A percentile compares a stretch with the other conserved stretches of the same genome.
phyloP scores from a whole-genome alignment of 2,329 filamentous ascomycete species.

The Periglandula ipomoeae region DNA sequence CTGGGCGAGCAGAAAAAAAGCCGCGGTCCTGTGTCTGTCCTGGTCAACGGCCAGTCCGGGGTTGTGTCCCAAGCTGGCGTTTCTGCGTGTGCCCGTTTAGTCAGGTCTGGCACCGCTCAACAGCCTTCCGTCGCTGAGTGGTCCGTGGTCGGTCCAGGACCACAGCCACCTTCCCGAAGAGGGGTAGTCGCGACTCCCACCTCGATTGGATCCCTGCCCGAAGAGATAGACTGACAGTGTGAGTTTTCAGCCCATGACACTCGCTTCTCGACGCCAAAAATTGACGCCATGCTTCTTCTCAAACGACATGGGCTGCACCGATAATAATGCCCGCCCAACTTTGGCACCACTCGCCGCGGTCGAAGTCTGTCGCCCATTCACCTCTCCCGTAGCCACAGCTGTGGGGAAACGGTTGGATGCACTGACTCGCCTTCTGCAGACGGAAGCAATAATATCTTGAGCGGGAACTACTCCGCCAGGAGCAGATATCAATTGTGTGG shows the following conservation, averaged over 20 bases:
- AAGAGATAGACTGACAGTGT: not conserved
- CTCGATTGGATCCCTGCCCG: not conserved
- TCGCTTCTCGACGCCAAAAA: not conserved
- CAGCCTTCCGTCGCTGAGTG: not conserved
- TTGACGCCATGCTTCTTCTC: not conserved
- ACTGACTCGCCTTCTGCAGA: too few relatives aligned
- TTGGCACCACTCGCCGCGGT: not conserved
- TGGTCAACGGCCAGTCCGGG: not conserved
- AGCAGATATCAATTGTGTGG: too few relatives aligned
- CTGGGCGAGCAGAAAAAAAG: not conserved
- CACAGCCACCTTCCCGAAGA: slow-evolving; percentile 1
- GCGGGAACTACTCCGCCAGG: too few relatives aligned
- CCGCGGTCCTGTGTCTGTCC: not conserved
- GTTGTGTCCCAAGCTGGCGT: not conserved
- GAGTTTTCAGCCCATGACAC: not conserved
- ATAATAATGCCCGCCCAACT: not conserved
- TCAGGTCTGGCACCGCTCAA: not conserved
- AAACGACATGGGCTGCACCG: not conserved
- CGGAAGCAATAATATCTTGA: too few relatives aligned
- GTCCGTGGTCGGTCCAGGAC: not conserved
- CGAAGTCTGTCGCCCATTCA: too few relatives aligned
- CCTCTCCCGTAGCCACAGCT: not conserved
- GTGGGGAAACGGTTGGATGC: not conserved
- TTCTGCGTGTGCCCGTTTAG: not conserved
- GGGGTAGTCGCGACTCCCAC: not conserved